Base-by-base conservation (phyloP, 129 eudicot species). In the Centella asiatica region DNA sequence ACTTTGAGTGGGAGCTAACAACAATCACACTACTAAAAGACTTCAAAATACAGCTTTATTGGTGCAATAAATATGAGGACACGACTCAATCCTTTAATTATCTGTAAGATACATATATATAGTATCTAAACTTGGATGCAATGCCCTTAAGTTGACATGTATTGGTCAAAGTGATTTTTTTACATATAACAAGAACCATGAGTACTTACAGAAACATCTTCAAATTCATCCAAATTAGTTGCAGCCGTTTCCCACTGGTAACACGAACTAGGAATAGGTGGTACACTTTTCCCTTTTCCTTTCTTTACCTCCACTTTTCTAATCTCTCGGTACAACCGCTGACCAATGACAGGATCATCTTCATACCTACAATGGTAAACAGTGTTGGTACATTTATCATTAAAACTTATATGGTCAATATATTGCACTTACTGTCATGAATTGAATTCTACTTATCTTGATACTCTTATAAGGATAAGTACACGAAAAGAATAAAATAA, bases 201-300 rank as follows among this genome's bases (percentile, higher is more conserved):
- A 64, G 4, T 36, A 78, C 99, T 80, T 78, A 93, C 99, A 68
- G 95, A 85, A 70, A 93, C 95, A 58, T 78, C 87, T 50, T 75
- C 80, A 77, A 93, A 88, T 74, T 93, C 99, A 46, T 93, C 99
- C 63, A 93, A 74, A 73, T 77, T 93, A 45, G 99, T 93, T 1
- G 96, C 85, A 69, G 85, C 95, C 17, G 99, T 78, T 73, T 93
- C 96, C 99, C 99, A 93, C 67, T 88, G 89, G 62, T 87, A 93
- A 40, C 81, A 79, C 54, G 87, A 81, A 74, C 59, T 75, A 31
- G 99, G 85, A 70, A 88, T 76, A 10, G 83, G 86, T 25, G 79
- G 78, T 23, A 89, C 77, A 65, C 65, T 86, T 73, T 74, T 93
- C 29, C 94, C 94, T 72, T 88, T 93, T 22, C 85, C 99, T 73